A percentile compares a stretch with the other conserved stretches of the same genome.
Evolutionary conservation across 768 basidiomycete species (phyloP).

Genomic region (Tricholoma sp.): DNA sequence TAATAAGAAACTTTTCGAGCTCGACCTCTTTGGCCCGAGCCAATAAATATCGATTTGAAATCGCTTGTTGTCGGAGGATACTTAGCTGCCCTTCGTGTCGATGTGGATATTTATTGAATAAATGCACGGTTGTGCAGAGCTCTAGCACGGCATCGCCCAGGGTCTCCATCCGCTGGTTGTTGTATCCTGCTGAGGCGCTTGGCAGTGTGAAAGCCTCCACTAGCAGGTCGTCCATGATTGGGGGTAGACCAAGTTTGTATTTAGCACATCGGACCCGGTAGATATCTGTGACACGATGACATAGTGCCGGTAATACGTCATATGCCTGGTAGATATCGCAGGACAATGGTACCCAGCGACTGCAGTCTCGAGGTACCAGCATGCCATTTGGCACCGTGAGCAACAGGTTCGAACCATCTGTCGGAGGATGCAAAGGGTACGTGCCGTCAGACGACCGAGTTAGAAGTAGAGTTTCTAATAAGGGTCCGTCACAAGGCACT

Average conservation of each 20-base stretch:
- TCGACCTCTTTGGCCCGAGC: slow-evolving; percentile 58
- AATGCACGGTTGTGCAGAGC: slow-evolving; percentile 66
- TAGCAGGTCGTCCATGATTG: slow-evolving; percentile 51
- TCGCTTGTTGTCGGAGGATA: slow-evolving; percentile 52
- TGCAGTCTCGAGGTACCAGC: slow-evolving; percentile 40
- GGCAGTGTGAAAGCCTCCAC: slow-evolving; percentile 78
- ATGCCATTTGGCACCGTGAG: slow-evolving; percentile 20
- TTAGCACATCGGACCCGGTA: slow-evolving; percentile 55
- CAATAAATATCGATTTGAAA: slow-evolving; percentile 71
- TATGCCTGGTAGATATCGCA: slow-evolving; percentile 46
- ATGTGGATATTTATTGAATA: slow-evolving; percentile 71
- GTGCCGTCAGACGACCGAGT: slow-evolving; percentile 35
- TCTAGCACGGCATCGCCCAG: slow-evolving; percentile 83
- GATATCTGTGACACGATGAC: slow-evolving; percentile 58
- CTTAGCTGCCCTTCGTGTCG: slow-evolving; percentile 83
- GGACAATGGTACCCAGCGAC: slow-evolving; percentile 52
- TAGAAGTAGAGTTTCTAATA: slow-evolving; percentile 51
- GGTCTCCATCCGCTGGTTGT: slow-evolving; percentile 84
- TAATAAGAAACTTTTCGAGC: slow-evolving; percentile 58
- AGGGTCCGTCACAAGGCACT: slow-evolving; percentile 52
- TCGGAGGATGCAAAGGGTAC: slow-evolving; percentile 26
- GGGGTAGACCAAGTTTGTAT: slow-evolving; percentile 53
- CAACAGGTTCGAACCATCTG: slow-evolving; percentile 7
- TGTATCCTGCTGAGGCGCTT: slow-evolving; percentile 54
- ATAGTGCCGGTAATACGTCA: slow-evolving; percentile 58